Conservation (phyloP, 495 filamentous ascomycete species). For the Xylaria palmicola region DNA sequence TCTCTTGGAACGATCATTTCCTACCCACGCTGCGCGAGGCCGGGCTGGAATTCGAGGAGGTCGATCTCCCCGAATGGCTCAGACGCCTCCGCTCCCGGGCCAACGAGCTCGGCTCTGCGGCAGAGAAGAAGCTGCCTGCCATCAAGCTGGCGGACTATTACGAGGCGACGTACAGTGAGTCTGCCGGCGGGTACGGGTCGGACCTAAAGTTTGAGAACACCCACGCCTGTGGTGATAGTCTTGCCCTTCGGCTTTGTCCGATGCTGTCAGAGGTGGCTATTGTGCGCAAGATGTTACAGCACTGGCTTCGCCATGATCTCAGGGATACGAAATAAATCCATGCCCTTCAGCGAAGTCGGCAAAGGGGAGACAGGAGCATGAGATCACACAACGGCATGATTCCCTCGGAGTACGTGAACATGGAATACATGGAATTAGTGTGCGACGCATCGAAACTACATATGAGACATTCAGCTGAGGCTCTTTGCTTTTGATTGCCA, state of each 20-base stretch:
- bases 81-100: conserved; percentile 34
- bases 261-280: conserved; percentile 19
- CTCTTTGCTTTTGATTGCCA: too few species aligned
- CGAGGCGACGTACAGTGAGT: conserved; percentile 33
- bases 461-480: background rate
- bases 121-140: conserved; percentile 37
- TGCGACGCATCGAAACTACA: background rate
- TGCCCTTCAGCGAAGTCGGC: background rate
- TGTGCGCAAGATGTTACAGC: conserved; percentile 24
- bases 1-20: conserved; percentile 50
- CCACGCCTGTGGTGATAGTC: conserved; percentile 22
- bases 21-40: conserved; percentile 40
- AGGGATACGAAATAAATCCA: background rate
- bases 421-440: background rate
- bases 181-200: conserved; percentile 6
- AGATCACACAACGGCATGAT: background rate
- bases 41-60: conserved; percentile 41
- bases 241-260: conserved; percentile 23
- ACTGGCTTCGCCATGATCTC: conserved; percentile 18
- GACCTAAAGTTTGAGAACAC: conserved; percentile 21
- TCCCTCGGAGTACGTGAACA: background rate
- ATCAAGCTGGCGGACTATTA: conserved; percentile 52
- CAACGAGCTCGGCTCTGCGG: conserved; percentile 32
- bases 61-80: conserved; percentile 48
- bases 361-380: background rate